phyloP scores from a whole-genome alignment of 805 yeast species.

The Hemisphaericaspora nanyangensis region DNA sequence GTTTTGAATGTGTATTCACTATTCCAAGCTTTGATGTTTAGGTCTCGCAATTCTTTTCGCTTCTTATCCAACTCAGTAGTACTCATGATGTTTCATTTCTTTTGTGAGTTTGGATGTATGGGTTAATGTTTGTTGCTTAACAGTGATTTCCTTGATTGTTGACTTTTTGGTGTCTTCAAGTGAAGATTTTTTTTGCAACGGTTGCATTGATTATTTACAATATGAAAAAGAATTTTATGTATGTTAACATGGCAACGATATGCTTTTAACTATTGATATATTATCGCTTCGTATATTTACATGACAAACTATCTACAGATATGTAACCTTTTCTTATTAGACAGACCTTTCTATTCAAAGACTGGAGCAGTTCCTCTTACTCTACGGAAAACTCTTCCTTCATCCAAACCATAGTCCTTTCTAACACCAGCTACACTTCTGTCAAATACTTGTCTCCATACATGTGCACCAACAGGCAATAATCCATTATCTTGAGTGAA shows the following conservation, averaged over 20 bases:
- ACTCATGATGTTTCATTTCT: constrained; percentile 8
- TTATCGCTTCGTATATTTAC: background rate
- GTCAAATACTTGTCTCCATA: constrained; percentile 87
- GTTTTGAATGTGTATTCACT: constrained; percentile 30
- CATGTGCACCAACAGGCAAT: constrained; percentile 84
- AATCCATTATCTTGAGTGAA: constrained; percentile 57
- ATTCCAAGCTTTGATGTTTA: constrained; percentile 52
- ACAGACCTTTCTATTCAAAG: background rate
- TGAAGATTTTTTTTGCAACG: too few relatives aligned
- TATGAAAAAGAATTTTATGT: too few relatives aligned
- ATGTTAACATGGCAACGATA: too few relatives aligned
- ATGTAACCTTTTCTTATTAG: too few relatives aligned
- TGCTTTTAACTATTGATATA: too few relatives aligned
- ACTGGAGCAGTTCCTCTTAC: constrained; percentile 41
- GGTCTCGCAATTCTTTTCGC: constrained; percentile 17
- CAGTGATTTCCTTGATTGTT: background rate
- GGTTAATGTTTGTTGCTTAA: background rate
- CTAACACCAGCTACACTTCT: constrained; percentile 66
- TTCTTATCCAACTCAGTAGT: constrained; percentile 14
- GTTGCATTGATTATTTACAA: too few relatives aligned
- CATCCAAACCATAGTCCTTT: constrained; percentile 64
- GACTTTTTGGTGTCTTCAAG: too few relatives aligned
- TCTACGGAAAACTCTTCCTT: constrained; percentile 72
- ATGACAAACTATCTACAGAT: background rate
- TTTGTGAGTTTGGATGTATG: background rate